phyloP scores from a whole-genome alignment of 805 yeast genomes.

The Saturnispora serradocipensis region DNA sequence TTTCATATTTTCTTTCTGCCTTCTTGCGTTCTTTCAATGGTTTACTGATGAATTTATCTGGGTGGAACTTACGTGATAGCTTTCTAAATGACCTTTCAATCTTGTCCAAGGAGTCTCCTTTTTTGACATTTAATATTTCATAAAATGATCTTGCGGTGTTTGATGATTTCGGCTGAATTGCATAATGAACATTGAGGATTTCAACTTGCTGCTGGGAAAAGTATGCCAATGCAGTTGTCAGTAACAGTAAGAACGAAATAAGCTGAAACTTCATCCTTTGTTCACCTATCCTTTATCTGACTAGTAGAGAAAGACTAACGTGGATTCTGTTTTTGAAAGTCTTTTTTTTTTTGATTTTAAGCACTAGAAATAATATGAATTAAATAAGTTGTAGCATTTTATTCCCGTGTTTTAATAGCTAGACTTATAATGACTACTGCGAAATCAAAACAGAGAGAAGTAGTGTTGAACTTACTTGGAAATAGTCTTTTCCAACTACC shows the following conservation, averaged over 20 bases:
- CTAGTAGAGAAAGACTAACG: background rate
- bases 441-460: constrained; percentile 4
- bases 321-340: too few relatives aligned
- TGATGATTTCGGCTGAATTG: constrained; percentile 10
- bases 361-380: too few relatives aligned
- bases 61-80: constrained; percentile 67
- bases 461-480: constrained; percentile 6
- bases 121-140: constrained; percentile 13
- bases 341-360: background rate
- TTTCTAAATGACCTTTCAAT: constrained; percentile 62
- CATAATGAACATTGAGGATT: constrained; percentile 11
- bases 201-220: constrained; percentile 12
- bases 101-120: constrained; percentile 40
- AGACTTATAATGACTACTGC: background rate
- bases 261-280: background rate
- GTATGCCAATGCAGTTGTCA: constrained; percentile 8
- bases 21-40: constrained; percentile 35
- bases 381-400: too few relatives aligned
- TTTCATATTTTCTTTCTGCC: constrained; percentile 65
- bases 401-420: background rate
- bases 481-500: constrained; percentile 1
- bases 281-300: background rate
- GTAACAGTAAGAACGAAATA: constrained; percentile 1
- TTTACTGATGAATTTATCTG: constrained; percentile 57
- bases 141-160: constrained; percentile 10